These are phyloP conservation scores for Galerina marginata DNA, from an alignment of 768 basidiomycete species.

Conservation along the genomic window DNA sequence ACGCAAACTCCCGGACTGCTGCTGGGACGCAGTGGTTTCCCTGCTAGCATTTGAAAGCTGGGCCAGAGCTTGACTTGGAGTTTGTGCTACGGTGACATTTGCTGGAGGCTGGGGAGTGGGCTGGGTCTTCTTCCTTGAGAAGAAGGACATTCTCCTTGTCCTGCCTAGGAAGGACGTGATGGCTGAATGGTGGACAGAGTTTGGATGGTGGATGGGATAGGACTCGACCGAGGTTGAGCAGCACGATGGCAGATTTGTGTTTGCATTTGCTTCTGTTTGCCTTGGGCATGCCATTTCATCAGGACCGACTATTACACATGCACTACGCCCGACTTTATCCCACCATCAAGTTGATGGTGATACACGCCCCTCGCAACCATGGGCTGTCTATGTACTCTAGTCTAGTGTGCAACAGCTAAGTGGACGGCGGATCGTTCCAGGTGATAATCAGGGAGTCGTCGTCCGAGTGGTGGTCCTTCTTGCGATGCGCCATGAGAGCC, in stretches of 20 bases:
- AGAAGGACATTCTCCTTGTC: conserved; percentile 90
- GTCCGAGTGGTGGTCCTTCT: conserved; percentile 70
- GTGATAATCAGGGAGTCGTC: conserved; percentile 64
- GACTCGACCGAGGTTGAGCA: neutral
- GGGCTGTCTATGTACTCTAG: neutral
- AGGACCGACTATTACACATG: conserved; percentile 20
- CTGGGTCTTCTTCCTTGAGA: conserved; percentile 84
- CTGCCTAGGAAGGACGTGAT: conserved; percentile 74
- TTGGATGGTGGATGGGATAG: neutral
- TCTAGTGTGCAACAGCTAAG: neutral
- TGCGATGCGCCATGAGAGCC: conserved; percentile 71
- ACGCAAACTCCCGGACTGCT: conserved; percentile 35
- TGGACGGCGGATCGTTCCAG: conserved; percentile 56
- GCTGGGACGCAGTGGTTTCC: conserved; percentile 26
- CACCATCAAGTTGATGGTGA: conserved; percentile 18
- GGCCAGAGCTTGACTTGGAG: conserved; percentile 71
- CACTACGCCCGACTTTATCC: conserved; percentile 9
- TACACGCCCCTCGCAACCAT: conserved; percentile 22
- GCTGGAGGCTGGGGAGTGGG: conserved; percentile 49
- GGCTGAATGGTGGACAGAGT: conserved; percentile 43
- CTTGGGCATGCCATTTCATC: neutral
- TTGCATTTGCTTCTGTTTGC: conserved; percentile 30
- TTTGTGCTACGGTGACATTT: conserved; percentile 62
- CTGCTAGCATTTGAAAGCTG: conserved; percentile 47
- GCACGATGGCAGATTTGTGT: conserved; percentile 22